Evolutionary conservation across 768 basidiomycete genomes (phyloP), one percentile per base, ranked within the genome.

Genomic region (Leccinum fibrillosum): DNA sequence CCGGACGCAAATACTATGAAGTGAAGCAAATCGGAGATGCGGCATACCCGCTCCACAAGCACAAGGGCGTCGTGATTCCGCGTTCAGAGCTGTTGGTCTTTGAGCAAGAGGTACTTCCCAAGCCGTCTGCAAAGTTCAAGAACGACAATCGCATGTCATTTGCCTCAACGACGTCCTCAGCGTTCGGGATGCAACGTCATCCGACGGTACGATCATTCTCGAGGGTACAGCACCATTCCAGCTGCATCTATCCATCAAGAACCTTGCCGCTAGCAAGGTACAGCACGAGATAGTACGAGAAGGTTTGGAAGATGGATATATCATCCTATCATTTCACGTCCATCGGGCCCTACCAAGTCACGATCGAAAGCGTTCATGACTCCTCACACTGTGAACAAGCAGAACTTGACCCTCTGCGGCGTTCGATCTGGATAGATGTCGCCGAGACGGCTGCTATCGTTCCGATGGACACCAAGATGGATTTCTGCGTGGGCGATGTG

Each of bases 401-500:
- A 13, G 76, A 81, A 35, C 77, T 88, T 13, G 84, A 90, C 59
- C 84, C 85, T 2, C 70, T 82, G 35, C 74, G 74, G 32, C 80
- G 82, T 54, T 83, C 84, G 17, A 80, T 91, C 39, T 90, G 88
- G 88, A 82, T 94, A 12, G 93, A 98, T 64, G 94, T 98, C n/a
- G 92, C 94, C 3, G 97, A 99, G 73, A 92, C 92, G 1, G 97
- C 97, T 9, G 86, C 92, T 12, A 94, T 99, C 55, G 81, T 93
- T 49, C 89, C 96, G 5, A 84, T 94, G 63, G 89, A 90, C 64
- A 77, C 86, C 56, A 80, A 85, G 56, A 80, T 80, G 63, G 88
- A 98, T 67, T 86, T 90, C 60, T 99, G 97, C 73, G 89, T 92
- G 2, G 96, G 95, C 9, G 94, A 98, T 59, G 79, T 86, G 28